These are phyloP conservation scores for Apiotrichum montevideense DNA, from an alignment of 1,284 basidiomycete species.

Conservation along the genomic window DNA sequence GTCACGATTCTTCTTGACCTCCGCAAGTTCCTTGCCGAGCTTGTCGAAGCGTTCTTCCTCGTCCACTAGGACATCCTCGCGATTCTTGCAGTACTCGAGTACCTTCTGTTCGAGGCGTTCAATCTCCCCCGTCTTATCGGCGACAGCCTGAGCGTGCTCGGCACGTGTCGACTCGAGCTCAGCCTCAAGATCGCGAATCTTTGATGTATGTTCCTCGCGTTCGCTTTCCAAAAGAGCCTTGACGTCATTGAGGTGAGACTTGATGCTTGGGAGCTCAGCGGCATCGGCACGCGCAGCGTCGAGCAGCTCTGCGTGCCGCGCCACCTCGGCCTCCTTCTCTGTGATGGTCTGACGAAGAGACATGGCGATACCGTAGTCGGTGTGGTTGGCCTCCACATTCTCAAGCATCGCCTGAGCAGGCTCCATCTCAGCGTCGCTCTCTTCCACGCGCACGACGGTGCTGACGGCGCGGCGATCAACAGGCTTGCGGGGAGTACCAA, in stretches of 20 bases:
- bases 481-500: slow-evolving; percentile 22
- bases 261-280: slow-evolving; percentile 9
- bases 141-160: slow-evolving; percentile 24
- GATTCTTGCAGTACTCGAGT: slow-evolving; percentile 18
- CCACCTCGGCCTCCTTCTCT: slow-evolving; percentile 26
- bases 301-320: slow-evolving; percentile 12
- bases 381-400: slow-evolving; percentile 1
- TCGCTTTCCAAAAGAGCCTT: slow-evolving; percentile 14
- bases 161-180: slow-evolving; percentile 29
- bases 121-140: slow-evolving; percentile 27
- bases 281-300: slow-evolving; percentile 5
- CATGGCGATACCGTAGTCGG: not conserved
- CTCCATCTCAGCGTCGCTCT: slow-evolving; percentile 17
- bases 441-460: slow-evolving; percentile 33
- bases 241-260: slow-evolving; percentile 12
- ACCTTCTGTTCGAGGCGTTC: slow-evolving; percentile 33
- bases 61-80: not conserved
- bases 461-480: slow-evolving; percentile 41
- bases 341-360: slow-evolving; percentile 27
- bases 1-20: slow-evolving; percentile 5
- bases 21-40: slow-evolving; percentile 4
- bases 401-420: slow-evolving; percentile 14
- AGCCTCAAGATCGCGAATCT: slow-evolving; percentile 21
- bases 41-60: slow-evolving; percentile 5
- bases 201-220: slow-evolving; percentile 12